Conservation (phyloP, 306 rosid species). For the Rosa chinensis region DNA sequence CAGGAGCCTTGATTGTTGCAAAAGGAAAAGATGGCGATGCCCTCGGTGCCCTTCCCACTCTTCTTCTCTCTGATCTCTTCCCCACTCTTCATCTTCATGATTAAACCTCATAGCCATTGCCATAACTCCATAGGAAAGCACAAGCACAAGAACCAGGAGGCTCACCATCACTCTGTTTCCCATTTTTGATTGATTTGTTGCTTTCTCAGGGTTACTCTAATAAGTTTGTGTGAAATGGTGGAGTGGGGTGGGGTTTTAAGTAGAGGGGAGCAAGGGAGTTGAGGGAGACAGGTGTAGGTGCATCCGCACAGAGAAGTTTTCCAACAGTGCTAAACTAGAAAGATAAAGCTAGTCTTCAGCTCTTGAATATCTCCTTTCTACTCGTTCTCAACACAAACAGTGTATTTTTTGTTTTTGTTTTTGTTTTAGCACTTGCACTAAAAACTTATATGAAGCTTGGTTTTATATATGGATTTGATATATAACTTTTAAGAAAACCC, state of each 20-base stretch:
- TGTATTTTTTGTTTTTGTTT: not conserved
- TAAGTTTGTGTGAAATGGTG: not conserved
- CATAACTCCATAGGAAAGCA: conserved; percentile 47
- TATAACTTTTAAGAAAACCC: not conserved
- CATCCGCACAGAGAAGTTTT: not conserved
- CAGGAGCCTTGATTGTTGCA: conserved; percentile 39
- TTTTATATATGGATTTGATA: not conserved
- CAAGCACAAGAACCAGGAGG: conserved; percentile 46
- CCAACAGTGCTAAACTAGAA: not conserved
- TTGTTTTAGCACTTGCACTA: not conserved
- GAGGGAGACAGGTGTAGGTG: conserved; percentile 1
- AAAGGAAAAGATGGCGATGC: conserved; percentile 41
- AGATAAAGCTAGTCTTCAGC: not conserved
- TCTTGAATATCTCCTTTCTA: not conserved
- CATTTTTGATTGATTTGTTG: conserved; percentile 28
- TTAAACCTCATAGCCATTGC: conserved; percentile 30
- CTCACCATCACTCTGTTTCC: conserved; percentile 24
- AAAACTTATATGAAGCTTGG: not conserved
- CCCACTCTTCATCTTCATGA: conserved; percentile 17
- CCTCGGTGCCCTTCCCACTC: not conserved
- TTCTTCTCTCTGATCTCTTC: conserved; percentile 2
- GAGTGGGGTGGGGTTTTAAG: conserved; percentile 25
- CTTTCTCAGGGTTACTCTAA: not conserved
- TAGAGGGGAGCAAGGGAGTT: conserved; percentile 6
- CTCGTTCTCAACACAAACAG: not conserved